phyloP scores from a whole-genome alignment of 2,329 filamentous ascomycete genomes.

The Tolypocladium amazonense region DNA sequence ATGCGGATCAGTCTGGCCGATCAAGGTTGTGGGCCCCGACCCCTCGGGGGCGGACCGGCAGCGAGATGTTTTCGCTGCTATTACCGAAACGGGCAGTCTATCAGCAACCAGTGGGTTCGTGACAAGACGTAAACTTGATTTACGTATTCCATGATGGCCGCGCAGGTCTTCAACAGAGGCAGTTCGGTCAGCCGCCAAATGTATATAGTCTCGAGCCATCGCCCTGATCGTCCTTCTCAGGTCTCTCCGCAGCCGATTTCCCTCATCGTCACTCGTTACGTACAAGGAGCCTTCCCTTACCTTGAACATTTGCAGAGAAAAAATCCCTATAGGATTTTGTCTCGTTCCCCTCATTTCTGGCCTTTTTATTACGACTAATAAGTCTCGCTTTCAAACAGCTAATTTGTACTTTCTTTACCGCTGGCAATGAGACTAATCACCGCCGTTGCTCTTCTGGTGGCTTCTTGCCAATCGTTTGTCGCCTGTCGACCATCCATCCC shows the following conservation, averaged over 20 bases:
- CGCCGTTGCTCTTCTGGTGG: background rate
- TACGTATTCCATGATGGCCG: background rate
- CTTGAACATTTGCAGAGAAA: background rate
- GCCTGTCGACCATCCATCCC: background rate
- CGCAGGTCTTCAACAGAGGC: background rate
- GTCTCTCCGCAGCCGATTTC: background rate
- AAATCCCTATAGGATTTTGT: too few relatives aligned
- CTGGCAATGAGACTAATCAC: background rate
- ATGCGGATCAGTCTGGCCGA: background rate
- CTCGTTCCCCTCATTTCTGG: background rate
- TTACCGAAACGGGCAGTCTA: background rate
- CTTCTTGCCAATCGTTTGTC: background rate
- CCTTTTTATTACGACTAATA: background rate
- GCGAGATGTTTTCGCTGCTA: too few relatives aligned
- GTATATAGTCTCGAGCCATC: background rate
- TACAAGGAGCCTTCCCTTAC: background rate
- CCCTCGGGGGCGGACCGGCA: background rate
- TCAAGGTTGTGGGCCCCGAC: background rate
- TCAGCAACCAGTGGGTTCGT: background rate
- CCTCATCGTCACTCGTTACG: background rate
- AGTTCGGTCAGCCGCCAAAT: background rate
- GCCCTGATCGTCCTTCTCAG: background rate
- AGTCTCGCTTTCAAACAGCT: background rate
- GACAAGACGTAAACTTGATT: background rate
- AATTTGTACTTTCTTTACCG: background rate